Conservation (phyloP, 768 basidiomycete genomes). For the Russula olivacea region DNA sequence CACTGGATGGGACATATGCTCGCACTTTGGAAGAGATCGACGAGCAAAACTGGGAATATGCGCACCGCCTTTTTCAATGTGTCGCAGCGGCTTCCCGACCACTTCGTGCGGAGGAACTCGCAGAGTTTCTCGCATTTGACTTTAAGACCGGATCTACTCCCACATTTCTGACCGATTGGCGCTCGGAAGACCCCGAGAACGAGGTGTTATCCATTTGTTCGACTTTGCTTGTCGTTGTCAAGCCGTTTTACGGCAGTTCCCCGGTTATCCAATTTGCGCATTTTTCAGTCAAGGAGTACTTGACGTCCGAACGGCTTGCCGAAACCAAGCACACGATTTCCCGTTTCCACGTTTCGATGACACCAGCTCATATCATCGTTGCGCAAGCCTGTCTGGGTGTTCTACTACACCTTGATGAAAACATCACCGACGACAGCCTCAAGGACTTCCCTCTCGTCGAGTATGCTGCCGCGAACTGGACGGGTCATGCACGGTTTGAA, state of each 20-base stretch:
- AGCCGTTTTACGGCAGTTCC: not conserved
- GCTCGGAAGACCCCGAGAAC: not conserved
- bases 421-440: not conserved
- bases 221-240: not conserved
- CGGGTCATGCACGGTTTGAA: not conserved
- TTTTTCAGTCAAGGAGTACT: constrained; percentile 14
- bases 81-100: no score
- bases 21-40: no score
- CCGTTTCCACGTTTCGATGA: not conserved
- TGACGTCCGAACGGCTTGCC: constrained; percentile 1
- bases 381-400: not conserved
- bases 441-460: not conserved
- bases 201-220: not conserved
- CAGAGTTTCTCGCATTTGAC: no score
- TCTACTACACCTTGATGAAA: not conserved
- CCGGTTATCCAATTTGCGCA: constrained; percentile 6
- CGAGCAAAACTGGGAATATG: no score
- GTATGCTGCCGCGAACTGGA: constrained; percentile 6
- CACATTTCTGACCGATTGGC: no score
- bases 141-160: no score
- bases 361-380: not conserved
- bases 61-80: no score
- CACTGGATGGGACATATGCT: no score
- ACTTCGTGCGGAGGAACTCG: no score
- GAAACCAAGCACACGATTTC: not conserved